A percentile compares a stretch with the other conserved stretches of the same genome.
phyloP scores from a whole-genome alignment of 179 eudicot genomes.

The Heliamphora pulchella region DNA sequence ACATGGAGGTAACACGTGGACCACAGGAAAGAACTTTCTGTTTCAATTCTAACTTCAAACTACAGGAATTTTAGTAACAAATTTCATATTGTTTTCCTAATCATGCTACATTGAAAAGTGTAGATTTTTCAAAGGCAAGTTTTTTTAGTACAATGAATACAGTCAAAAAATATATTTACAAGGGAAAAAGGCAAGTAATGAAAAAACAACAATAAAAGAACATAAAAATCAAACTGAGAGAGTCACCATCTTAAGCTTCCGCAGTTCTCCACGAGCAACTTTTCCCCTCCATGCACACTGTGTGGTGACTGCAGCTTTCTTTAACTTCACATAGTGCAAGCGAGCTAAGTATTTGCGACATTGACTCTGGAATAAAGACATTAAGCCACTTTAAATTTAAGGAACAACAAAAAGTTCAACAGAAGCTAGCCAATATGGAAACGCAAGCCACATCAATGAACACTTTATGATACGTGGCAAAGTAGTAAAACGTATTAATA shows the following conservation, averaged over 20 bases:
- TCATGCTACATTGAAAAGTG: background rate
- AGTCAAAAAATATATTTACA: background rate
- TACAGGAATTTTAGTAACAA: background rate
- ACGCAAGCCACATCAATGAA: background rate
- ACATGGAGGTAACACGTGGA: no score
- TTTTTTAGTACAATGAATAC: background rate
- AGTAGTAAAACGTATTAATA: background rate
- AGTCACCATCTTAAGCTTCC: conserved; percentile 78
- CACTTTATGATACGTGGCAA: background rate
- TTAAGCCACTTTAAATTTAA: conserved; percentile 15
- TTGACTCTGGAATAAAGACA: conserved; percentile 53
- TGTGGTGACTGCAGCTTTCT: conserved; percentile 74
- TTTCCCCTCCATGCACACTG: conserved; percentile 97
- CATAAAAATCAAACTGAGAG: background rate
- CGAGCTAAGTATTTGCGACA: conserved; percentile 70
- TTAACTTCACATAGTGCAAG: conserved; percentile 43
- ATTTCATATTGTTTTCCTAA: background rate
- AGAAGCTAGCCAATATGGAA: conserved; percentile 2
- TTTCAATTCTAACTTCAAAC: background rate
- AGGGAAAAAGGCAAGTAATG: background rate
- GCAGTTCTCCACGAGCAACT: conserved; percentile 79
- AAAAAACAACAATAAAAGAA: background rate
- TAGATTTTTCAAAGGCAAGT: background rate
- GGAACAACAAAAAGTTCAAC: conserved; percentile 10
- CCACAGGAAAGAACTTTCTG: background rate